Percentiles rank a stretch among this genome's conserved stretches.
These are phyloP conservation scores for Cordia subcordata DNA, from an alignment of 257 asterid genomes.

Conservation along the genomic window DNA sequence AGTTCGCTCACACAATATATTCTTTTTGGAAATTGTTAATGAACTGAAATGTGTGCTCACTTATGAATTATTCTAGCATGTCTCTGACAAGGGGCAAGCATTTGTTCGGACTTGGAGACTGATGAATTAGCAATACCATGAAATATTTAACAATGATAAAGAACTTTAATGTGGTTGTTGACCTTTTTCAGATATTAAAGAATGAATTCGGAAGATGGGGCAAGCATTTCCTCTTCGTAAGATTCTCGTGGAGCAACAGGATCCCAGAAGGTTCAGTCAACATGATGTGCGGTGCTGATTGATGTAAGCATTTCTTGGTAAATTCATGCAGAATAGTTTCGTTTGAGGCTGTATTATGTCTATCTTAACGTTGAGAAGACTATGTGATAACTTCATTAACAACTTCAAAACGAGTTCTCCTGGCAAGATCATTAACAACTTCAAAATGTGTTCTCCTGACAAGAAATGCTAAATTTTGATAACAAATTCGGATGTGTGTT, in stretches of 20 bases:
- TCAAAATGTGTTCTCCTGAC: neutral
- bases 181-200: slow-evolving; percentile 2
- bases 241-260: too few relatives aligned
- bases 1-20: neutral
- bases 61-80: neutral
- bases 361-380: neutral
- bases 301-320: too few relatives aligned
- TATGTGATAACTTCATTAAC: too few relatives aligned
- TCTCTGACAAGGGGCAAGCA: neutral
- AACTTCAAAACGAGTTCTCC: neutral
- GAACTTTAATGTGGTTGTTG: neutral
- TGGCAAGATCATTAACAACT: neutral
- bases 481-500: neutral
- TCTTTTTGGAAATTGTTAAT: neutral
- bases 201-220: slow-evolving; percentile 1
- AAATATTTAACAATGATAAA: neutral
- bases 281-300: too few relatives aligned
- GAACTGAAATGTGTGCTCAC: neutral
- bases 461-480: neutral
- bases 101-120: neutral
- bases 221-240: neutral
- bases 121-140: too few relatives aligned
- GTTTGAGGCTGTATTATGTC: neutral
- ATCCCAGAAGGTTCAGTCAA: too few relatives aligned
- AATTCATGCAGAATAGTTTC: neutral